Evolutionary conservation across 768 basidiomycete species (phyloP), one percentile per base, ranked within the genome.

Genomic region (Brasilioporus rufonigricans): DNA sequence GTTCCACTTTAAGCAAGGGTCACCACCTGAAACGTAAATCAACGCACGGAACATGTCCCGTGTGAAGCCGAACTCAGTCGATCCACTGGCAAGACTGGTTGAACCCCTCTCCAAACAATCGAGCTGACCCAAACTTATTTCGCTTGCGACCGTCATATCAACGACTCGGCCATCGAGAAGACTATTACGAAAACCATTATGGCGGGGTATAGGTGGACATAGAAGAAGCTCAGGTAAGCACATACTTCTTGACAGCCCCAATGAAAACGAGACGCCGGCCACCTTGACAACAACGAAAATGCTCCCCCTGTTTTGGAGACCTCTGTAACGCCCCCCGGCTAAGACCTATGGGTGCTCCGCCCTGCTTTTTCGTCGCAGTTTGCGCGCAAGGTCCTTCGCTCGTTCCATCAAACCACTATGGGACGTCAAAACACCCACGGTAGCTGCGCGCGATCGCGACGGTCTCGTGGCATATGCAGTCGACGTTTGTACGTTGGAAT

Each of bases 311-410:
- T 47, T n/a, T n/a, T n/a, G n/a, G 44, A 56, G 47, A 47, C 63
- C 66, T 53, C 62, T 31, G 50, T 68, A 68, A 57, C 56, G 6
- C 55, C 64, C 44, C 31, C 39, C 9, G 23, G 47, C 14, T 40
- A 33, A 44, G 23, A 50, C 35, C 56, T 58, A 57, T 5, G 41
- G 44, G 31, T 45, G 56, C 14, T 60, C 56, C 35, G 44, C 27
- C 50, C 57, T 72, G 55, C 69, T 70, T 60, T 74, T 80, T 61
- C 71, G 74, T 57, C 74, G 71, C 50, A 80, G 66, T 59, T 73
- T 80, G 49, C 72, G 71, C n/a, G 75, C 74, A 44, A 80, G 71
- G 14, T 60, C 66, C 58, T 70, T 78, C 19, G 77, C 77, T 44
- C 71, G 71, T 9, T 67, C 61, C 44, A 75, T 57, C 69, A 77